Conservation (phyloP, 2,329 filamentous ascomycete species). For the Colletotrichum brevisporum region DNA sequence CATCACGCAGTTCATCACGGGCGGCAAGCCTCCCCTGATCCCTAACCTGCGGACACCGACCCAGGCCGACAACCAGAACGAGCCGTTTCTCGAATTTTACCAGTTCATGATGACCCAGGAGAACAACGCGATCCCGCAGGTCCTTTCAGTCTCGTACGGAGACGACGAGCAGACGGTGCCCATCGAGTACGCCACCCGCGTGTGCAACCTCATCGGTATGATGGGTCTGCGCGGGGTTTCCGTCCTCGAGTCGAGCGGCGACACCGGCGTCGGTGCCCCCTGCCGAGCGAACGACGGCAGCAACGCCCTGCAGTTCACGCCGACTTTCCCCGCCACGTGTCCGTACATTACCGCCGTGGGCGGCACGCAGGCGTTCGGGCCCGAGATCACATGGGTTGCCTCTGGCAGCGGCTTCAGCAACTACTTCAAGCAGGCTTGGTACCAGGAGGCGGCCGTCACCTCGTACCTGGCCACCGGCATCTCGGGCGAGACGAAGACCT, state of each 20-base stretch:
- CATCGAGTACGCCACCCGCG: slow-evolving; percentile 66
- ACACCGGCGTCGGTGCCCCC: slow-evolving; percentile 67
- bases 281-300: slow-evolving; percentile 68
- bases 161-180: slow-evolving; percentile 77
- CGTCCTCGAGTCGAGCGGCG: slow-evolving; percentile 73
- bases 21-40: slow-evolving; percentile 49
- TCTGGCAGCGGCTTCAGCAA: slow-evolving; percentile 67
- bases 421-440: slow-evolving; percentile 59
- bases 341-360: slow-evolving; percentile 72
- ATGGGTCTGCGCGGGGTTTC: slow-evolving; percentile 75
- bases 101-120: slow-evolving; percentile 68
- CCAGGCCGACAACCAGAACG: slow-evolving; percentile 66
- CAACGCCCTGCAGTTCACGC: slow-evolving; percentile 40
- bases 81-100: slow-evolving; percentile 77
- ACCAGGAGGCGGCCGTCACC: slow-evolving; percentile 61
- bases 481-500: slow-evolving; percentile 54
- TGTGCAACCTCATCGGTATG: slow-evolving; percentile 74
- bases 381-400: slow-evolving; percentile 68
- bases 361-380: slow-evolving; percentile 63
- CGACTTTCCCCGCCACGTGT: slow-evolving; percentile 51
- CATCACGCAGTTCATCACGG: slow-evolving; percentile 46
- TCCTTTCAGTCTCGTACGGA: slow-evolving; percentile 77
- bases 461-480: slow-evolving; percentile 55
- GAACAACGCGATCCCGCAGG: slow-evolving; percentile 67
- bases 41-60: slow-evolving; percentile 44